A percentile compares a stretch with the other conserved stretches of the same genome.
Conservation (phyloP, 2,329 filamentous ascomycete species). For the Trichoderma cornu-damae region DNA sequence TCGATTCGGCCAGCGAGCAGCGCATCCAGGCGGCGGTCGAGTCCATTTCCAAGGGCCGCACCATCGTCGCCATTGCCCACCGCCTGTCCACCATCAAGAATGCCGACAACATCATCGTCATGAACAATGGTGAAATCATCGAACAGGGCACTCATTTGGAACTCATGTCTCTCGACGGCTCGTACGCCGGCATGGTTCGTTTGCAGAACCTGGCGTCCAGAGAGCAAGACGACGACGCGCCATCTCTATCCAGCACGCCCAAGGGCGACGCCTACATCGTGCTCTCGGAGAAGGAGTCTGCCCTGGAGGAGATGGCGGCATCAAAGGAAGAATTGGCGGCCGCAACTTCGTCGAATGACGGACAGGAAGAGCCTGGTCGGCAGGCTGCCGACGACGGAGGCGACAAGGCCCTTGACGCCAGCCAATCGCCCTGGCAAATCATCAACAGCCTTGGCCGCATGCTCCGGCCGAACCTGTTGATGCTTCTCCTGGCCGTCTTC, state of each 20-base stretch:
- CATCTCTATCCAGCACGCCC: conserved; percentile 31
- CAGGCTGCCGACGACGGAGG: conserved; percentile 14
- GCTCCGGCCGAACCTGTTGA: conserved; percentile 37
- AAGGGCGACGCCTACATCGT: conserved; percentile 41
- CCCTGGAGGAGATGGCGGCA: conserved; percentile 31
- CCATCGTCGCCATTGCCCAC: conserved; percentile 62
- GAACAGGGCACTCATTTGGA: conserved; percentile 61
- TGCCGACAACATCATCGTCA: conserved; percentile 63
- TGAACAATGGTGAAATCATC: conserved; percentile 50
- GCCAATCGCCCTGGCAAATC: conserved; percentile 38
- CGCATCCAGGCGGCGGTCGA: conserved; percentile 49
- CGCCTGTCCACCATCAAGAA: conserved; percentile 56
- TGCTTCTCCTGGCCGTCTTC: conserved; percentile 38
- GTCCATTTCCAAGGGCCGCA: conserved; percentile 47
- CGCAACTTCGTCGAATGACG: not conserved
- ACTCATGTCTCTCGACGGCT: conserved; percentile 46
- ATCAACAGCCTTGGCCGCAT: conserved; percentile 36
- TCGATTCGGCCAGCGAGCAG: conserved; percentile 54
- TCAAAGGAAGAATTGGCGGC: conserved; percentile 35
- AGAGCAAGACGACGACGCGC: conserved; percentile 28
- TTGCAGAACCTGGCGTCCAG: conserved; percentile 37
- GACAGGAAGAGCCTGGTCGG: conserved; percentile 23
- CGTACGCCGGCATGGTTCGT: conserved; percentile 50
- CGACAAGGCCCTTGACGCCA: conserved; percentile 33
- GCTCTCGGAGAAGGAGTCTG: conserved; percentile 36